A percentile compares a stretch with the other conserved stretches of the same genome.
These are phyloP conservation scores for Alternaria sp. DNA, from an alignment of 2,329 filamentous ascomycete genomes.

Conservation along the genomic window DNA sequence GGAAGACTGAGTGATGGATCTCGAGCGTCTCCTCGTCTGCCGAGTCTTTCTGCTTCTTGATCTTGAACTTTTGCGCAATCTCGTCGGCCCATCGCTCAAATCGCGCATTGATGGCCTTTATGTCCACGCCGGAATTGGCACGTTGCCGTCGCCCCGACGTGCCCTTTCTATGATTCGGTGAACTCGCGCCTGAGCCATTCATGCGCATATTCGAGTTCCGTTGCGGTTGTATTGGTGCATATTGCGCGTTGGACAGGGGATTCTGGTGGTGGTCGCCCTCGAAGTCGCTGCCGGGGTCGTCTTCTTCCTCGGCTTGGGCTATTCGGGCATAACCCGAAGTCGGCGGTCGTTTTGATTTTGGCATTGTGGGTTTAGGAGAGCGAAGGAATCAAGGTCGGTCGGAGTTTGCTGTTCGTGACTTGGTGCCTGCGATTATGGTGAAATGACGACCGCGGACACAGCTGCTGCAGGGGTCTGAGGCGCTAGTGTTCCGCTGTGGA, in stretches of 20 bases:
- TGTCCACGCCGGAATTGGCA: slow-evolving; percentile 89
- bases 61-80: slow-evolving; percentile 96
- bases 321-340: slow-evolving; percentile 60
- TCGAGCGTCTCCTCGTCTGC: slow-evolving; percentile 82
- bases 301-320: slow-evolving; percentile 59
- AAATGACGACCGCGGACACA: slow-evolving; percentile 29
- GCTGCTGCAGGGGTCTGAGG: slow-evolving; percentile 23
- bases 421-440: slow-evolving; percentile 24
- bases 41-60: slow-evolving; percentile 74
- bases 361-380: slow-evolving; percentile 28
- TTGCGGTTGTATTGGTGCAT: slow-evolving; percentile 57
- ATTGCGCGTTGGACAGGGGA: slow-evolving; percentile 48
- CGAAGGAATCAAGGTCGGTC: slow-evolving; percentile 6
- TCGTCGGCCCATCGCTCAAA: slow-evolving; percentile 97
- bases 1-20: slow-evolving; percentile 97
- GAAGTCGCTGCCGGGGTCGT: slow-evolving; percentile 47
- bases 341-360: slow-evolving; percentile 47
- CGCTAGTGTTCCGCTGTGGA: slow-evolving; percentile 20
- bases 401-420: slow-evolving; percentile 11
- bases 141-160: slow-evolving; percentile 57
- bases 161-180: slow-evolving; percentile 38
- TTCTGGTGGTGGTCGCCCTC: slow-evolving; percentile 49
- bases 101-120: slow-evolving; percentile 96
- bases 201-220: slow-evolving; percentile 54
- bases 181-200: slow-evolving; percentile 40